A percentile compares a stretch with the other conserved stretches of the same genome.
phyloP scores from a whole-genome alignment of 352 stramenopile species.

The Blastocystis sp. region DNA sequence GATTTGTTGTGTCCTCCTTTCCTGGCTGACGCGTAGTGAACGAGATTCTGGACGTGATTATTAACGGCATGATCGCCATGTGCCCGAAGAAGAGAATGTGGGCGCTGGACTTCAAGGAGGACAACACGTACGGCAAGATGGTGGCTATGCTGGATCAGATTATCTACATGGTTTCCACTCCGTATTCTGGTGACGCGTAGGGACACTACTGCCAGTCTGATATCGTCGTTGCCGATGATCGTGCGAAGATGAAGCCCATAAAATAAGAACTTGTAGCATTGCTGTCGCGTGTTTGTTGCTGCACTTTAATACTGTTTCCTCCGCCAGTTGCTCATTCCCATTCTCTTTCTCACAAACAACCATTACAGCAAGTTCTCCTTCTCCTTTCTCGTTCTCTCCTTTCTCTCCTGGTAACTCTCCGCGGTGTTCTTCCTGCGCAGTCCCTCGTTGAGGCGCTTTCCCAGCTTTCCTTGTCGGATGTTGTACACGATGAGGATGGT shows the following conservation, averaged over 20 bases:
- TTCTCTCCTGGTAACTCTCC: neutral
- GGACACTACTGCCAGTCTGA: conserved; percentile 63
- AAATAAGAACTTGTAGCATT: conserved; percentile 16
- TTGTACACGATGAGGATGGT: neutral
- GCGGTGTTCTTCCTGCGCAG: neutral
- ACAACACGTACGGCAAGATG: conserved; percentile 70
- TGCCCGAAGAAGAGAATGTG: conserved; percentile 31
- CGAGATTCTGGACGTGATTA: conserved; percentile 49
- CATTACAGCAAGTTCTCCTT: neutral
- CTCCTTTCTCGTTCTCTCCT: neutral
- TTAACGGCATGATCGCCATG: conserved; percentile 29
- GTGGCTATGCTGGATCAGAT: conserved; percentile 59
- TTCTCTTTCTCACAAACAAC: neutral
- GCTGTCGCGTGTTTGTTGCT: neutral
- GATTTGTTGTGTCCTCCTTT: conserved; percentile 6
- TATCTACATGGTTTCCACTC: conserved; percentile 42
- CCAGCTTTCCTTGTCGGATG: neutral
- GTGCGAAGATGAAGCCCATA: conserved; percentile 68
- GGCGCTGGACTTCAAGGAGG: neutral
- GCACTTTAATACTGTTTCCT: too few relatives aligned
- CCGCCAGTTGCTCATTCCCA: too few relatives aligned
- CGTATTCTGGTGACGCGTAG: neutral
- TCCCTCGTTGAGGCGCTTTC: neutral
- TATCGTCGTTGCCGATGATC: conserved; percentile 46
- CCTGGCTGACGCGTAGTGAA: conserved; percentile 8